phyloP scores from a whole-genome alignment of 169 alveolate species.

The Plasmodium gonderi region DNA sequence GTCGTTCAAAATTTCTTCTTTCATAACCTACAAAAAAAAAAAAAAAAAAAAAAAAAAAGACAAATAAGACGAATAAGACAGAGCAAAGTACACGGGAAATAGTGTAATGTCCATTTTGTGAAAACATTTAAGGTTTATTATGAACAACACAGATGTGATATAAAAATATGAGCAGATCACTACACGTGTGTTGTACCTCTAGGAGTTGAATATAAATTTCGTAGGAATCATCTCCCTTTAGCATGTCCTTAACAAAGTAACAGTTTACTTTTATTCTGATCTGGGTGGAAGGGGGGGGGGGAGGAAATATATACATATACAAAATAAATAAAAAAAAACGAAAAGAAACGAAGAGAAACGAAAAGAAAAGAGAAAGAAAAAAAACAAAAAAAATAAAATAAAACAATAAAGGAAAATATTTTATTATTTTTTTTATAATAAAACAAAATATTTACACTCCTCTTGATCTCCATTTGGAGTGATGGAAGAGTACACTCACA shows the following conservation, averaged over 20 bases:
- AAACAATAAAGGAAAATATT: not conserved
- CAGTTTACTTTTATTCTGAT: constrained; percentile 83
- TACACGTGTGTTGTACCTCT: constrained; percentile 72
- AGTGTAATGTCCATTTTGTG: not conserved
- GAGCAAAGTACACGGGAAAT: not conserved
- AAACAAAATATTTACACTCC: not conserved
- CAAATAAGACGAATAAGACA: too few relatives aligned
- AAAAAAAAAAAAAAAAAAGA: not conserved
- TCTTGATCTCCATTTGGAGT: not conserved
- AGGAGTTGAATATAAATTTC: constrained; percentile 80
- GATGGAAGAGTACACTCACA: too few relatives aligned
- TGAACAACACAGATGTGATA: not conserved
- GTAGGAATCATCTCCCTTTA: constrained; percentile 83
- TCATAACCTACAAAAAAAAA: constrained; percentile 44
- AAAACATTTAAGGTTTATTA: not conserved
- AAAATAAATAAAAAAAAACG: not conserved
- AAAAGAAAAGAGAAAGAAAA: not conserved
- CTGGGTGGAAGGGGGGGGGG: constrained; percentile 27
- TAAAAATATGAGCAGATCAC: not conserved
- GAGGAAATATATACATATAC: not conserved
- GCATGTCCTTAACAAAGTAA: constrained; percentile 85
- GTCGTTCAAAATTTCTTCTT: constrained; percentile 71
- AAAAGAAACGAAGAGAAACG: not conserved
- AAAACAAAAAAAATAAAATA: not conserved
- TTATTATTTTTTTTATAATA: not conserved